A percentile compares a stretch with the other conserved stretches of the same genome.
These are phyloP conservation scores for Phytophthora sojae DNA, from an alignment of 352 stramenopile species.

Conservation along the genomic window DNA sequence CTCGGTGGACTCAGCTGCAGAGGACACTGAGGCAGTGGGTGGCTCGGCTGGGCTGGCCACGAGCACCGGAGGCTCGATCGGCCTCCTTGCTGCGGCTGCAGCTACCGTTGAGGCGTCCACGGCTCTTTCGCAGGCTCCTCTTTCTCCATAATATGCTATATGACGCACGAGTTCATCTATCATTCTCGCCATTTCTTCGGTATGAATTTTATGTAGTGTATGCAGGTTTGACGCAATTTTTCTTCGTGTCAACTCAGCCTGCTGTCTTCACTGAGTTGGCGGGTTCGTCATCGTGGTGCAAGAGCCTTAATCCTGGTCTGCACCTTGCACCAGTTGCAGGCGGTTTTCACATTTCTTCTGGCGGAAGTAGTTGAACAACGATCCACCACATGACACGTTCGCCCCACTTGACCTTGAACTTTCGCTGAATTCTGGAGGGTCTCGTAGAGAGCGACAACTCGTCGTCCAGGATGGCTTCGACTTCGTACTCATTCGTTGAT, in stretches of 20 bases:
- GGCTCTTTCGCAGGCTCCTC: too few relatives aligned
- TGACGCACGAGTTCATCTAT: too few relatives aligned
- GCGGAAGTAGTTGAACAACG: background rate
- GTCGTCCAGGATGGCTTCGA: background rate
- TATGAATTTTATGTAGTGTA: too few relatives aligned
- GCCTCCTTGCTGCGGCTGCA: too few relatives aligned
- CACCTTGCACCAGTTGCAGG: background rate
- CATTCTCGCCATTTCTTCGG: too few relatives aligned
- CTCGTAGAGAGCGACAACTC: background rate
- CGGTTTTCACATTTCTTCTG: background rate
- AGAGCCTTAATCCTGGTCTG: background rate
- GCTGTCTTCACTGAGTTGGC: background rate
- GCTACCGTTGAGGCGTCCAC: too few relatives aligned
- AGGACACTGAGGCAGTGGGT: too few relatives aligned
- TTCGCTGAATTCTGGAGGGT: background rate
- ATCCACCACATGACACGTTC: background rate
- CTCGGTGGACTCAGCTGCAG: too few relatives aligned
- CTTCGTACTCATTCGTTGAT: too few relatives aligned
- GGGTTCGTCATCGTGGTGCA: background rate
- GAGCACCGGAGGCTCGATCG: too few relatives aligned
- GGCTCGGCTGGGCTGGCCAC: background rate
- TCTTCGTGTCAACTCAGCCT: background rate
- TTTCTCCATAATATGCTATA: too few relatives aligned
- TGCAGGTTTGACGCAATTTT: too few relatives aligned
- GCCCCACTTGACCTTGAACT: background rate